Evolutionary conservation across 2,329 filamentous ascomycete genomes (phyloP), one percentile per base, ranked within the genome.

Genomic region (Claviceps digitariae): DNA sequence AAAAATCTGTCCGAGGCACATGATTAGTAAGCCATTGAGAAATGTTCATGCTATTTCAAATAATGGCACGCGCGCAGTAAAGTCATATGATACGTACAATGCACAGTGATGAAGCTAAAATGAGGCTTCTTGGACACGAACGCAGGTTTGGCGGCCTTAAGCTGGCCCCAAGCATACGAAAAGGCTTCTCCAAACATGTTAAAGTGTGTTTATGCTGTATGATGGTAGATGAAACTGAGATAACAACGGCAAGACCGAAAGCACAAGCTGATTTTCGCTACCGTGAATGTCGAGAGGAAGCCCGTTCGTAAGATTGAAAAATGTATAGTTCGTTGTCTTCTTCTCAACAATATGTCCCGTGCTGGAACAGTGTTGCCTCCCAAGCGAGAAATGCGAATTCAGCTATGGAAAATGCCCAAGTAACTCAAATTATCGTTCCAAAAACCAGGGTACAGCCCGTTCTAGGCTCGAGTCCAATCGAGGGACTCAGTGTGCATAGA

Each of bases 41-140:
- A n/a, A 5, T 3, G n/a, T n/a, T 36, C 15, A 15, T 12, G 17
- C 17, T 36, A 17, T 48, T 21, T 10, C 10, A 25, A 31, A 25
- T 3, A n/a, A 25, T 27, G 12, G 15, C 41, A 21, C 23, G 36
- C 10, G 20, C 3, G 27, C n/a, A 44, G 40, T 36, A 15, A 23
- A 23, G 17, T 5, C 13, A 51, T 25, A 25, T 38, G 8, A 36
- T 8, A 73, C 81, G 68, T 70, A 87, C 85, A 94, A 64, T 94
- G 88, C 17, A 82, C 74, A 1, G 83, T 83, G 56, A 93, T 90
- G 66, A 91, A 94, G 70, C 87, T 90, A 69, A 90, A 84, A 59
- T 83, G 80, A 17, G 82, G 84, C 60, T 78, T 75, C 62, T 75
- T 79, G 52, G 76, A 75, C 29, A 81, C 60, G 57, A 83, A 81